phyloP scores from a whole-genome alignment of 768 basidiomycete species.

The Boletales sp. region DNA sequence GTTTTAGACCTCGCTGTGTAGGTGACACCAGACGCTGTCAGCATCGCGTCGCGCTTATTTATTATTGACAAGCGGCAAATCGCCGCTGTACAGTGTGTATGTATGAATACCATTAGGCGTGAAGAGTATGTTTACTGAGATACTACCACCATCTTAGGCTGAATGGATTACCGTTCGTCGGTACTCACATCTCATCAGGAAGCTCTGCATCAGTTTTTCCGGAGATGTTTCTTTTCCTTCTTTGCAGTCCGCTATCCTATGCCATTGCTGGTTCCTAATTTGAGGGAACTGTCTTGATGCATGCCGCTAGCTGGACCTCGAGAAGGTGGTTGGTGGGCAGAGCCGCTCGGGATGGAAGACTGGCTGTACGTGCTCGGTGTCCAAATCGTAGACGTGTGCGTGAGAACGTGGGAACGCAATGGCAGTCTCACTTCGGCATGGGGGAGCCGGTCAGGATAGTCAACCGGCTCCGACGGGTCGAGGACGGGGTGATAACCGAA shows the following conservation, averaged over 20 bases:
- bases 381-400: slow-evolving; percentile 90
- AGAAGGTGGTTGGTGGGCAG: slow-evolving; percentile 89
- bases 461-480: slow-evolving; percentile 67
- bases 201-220: not conserved
- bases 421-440: slow-evolving; percentile 92
- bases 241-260: too few species aligned
- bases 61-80: too few species aligned
- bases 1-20: too few species aligned
- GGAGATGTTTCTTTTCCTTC: too few species aligned
- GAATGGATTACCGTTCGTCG: not conserved
- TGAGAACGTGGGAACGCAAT: slow-evolving; percentile 82
- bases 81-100: too few species aligned
- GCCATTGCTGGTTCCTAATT: too few species aligned
- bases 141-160: not conserved
- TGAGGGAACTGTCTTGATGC: slow-evolving; percentile 21
- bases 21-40: too few species aligned
- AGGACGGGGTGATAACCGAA: slow-evolving; percentile 70
- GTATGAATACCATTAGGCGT: too few species aligned
- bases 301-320: slow-evolving; percentile 87
- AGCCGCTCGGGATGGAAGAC: slow-evolving; percentile 82
- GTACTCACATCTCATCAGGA: slow-evolving; percentile 3
- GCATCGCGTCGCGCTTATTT: too few species aligned
- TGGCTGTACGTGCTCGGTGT: slow-evolving; percentile 96
- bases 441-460: slow-evolving; percentile 79
- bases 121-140: not conserved